Base-by-base conservation (phyloP, 805 yeast genomes). In the Candida quercuum region DNA sequence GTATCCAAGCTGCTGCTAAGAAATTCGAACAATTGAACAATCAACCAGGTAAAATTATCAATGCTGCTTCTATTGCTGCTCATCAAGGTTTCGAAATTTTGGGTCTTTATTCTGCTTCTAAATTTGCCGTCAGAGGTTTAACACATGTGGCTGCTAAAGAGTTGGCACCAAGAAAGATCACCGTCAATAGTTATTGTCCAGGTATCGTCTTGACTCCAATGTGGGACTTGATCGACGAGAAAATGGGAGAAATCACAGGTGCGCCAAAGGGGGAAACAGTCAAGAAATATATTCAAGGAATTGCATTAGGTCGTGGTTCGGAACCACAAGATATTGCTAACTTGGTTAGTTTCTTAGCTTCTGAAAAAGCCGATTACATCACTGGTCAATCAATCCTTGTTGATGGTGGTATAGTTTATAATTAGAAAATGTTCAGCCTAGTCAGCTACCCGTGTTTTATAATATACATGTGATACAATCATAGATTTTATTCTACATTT, bases 121-220 rank as follows among this genome's bases (percentile, higher is more conserved):
- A 66, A 39, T 62, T 57, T 35, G 70, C 69, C 3, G 61, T 66
- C 10, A 58, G 52, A 35, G 59, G 55, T 15, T 45, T 66, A 23
- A 63, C 69, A 5, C 63, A 62, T 39, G 50, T 58, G 13, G 60
- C 64, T 38, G 67, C 71, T 5, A 52, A 59, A 33, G 71, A 66
- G 41, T 47, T 59, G 41, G 67, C 67, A 0, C 38, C 48, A 6
- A 37, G 58, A 24, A 57, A 60, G 34, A 61, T 66, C 38, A 58
- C 64, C n/a, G 64, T 64, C 13, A 66, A 66, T 42, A 45, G 60
- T 4, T 59, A 63, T 39, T 61, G 63, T 41, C 70, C 69, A 15
- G 71, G 69, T 24, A 58, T 60, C 37, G 67, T 64, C n/a, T 45
- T 56, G n/a, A 65, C 71, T 1, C 63, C 64, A 41, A 54, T 66